phyloP scores from a whole-genome alignment of 2,329 filamentous ascomycete genomes.

The Phaeosphaeria sp. region DNA sequence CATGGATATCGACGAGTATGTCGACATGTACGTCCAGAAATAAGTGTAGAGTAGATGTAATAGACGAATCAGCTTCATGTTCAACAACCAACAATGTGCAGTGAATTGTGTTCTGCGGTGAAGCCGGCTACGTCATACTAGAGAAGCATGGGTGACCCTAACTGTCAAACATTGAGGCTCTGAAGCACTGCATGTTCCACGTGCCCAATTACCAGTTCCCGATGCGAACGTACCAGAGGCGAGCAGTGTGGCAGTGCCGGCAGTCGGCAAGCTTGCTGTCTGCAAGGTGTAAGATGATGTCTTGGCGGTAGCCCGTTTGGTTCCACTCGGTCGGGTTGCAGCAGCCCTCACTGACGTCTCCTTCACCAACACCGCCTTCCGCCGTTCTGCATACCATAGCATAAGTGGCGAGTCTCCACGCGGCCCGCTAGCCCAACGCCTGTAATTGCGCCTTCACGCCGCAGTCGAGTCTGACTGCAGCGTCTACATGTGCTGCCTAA shows the following conservation, averaged over 20 bases:
- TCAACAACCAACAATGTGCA: not conserved
- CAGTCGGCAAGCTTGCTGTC: constrained; percentile 5
- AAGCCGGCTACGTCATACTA: constrained; percentile 1
- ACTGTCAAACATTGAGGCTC: not conserved
- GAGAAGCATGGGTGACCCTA: constrained; percentile 1
- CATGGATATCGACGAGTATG: constrained; percentile 89
- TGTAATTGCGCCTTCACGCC: not conserved
- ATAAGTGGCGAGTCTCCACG: constrained; percentile 26
- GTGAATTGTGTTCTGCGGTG: not conserved
- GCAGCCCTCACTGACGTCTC: constrained; percentile 34
- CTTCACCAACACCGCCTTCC: constrained; percentile 25
- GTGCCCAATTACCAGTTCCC: not conserved
- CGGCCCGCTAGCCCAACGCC: constrained; percentile 7
- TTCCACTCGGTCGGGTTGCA: constrained; percentile 28
- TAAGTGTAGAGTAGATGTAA: constrained; percentile 18
- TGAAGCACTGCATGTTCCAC: not conserved
- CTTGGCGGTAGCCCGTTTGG: constrained; percentile 12
- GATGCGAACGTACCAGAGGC: not conserved
- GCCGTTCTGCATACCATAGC: constrained; percentile 13
- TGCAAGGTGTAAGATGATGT: constrained; percentile 3
- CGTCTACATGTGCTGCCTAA: constrained; percentile 40
- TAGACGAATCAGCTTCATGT: not conserved
- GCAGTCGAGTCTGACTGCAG: constrained; percentile 15
- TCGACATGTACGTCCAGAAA: constrained; percentile 79
- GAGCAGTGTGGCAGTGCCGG: not conserved